Evolutionary conservation across 2,329 filamentous ascomycete species (phyloP).

Genomic region (Talaromyces amestolkiae): DNA sequence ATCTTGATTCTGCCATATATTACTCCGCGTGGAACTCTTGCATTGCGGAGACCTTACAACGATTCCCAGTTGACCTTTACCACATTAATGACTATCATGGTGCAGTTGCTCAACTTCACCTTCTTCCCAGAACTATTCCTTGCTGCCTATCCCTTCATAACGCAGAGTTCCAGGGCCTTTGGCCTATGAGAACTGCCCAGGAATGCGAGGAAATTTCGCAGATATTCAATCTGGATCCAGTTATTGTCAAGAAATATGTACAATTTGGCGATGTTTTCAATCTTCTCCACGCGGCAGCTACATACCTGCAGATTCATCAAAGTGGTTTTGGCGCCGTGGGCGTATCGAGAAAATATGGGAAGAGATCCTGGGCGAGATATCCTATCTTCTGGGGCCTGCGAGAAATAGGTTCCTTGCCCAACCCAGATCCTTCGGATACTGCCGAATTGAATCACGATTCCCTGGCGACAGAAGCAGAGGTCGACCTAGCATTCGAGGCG

Average conservation of each 20-base stretch:
- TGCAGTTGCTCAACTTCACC: slow-evolving; percentile 58
- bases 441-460: slow-evolving; percentile 54
- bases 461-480: slow-evolving; percentile 43
- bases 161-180: slow-evolving; percentile 63
- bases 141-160: slow-evolving; percentile 61
- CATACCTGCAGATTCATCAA: slow-evolving; percentile 60
- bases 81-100: slow-evolving; percentile 63
- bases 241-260: slow-evolving; percentile 56
- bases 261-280: slow-evolving; percentile 66
- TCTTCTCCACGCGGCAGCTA: slow-evolving; percentile 59
- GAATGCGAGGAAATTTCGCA: slow-evolving; percentile 59
- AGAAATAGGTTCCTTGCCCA: slow-evolving; percentile 58
- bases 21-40: slow-evolving; percentile 66
- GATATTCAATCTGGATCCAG: slow-evolving; percentile 56
- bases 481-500: slow-evolving; percentile 54
- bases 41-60: slow-evolving; percentile 57
- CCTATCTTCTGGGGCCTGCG: slow-evolving; percentile 63
- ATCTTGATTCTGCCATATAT: slow-evolving; percentile 60
- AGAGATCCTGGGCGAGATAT: slow-evolving; percentile 59
- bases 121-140: slow-evolving; percentile 58
- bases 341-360: slow-evolving; percentile 62
- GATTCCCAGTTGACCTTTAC: slow-evolving; percentile 59
- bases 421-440: slow-evolving; percentile 61
- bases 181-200: slow-evolving; percentile 58
- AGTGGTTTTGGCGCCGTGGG: slow-evolving; percentile 62